Evolutionary conservation across 176 grass and related monocot genomes (phyloP).

Genomic region (Miscanthus lutarioriparius): DNA sequence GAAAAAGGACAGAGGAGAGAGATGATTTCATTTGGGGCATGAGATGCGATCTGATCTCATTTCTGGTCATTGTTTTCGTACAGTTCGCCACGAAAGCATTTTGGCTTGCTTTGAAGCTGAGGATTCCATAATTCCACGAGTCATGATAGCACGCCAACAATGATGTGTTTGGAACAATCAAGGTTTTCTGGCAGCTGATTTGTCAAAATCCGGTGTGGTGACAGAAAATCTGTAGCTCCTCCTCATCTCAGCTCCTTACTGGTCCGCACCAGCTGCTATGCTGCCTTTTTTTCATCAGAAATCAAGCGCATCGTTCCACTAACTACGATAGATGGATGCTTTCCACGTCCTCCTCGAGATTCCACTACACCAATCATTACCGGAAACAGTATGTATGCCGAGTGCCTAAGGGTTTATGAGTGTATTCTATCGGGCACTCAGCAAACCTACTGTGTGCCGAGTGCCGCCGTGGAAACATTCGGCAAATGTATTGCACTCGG

Average conservation of each 20-base stretch:
- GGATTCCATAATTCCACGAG: conserved; percentile 18
- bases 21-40: neutral
- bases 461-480: too few species aligned
- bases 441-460: too few species aligned
- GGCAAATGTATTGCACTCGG: too few species aligned
- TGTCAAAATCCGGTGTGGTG: conserved; percentile 18
- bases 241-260: too few species aligned
- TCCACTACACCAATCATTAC: conserved; percentile 1
- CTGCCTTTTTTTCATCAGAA: neutral
- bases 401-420: too few species aligned
- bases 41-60: neutral
- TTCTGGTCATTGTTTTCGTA: neutral
- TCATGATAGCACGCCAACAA: conserved; percentile 7
- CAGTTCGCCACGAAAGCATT: conserved; percentile 28
- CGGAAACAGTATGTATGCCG: too few species aligned
- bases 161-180: conserved; percentile 36
- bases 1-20: neutral
- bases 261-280: neutral
- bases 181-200: conserved; percentile 1
- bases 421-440: too few species aligned
- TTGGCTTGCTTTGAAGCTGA: conserved; percentile 46
- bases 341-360: neutral
- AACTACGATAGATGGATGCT: neutral
- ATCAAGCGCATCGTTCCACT: conserved; percentile 23
- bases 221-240: neutral